Percentiles rank a stretch among this genome's conserved stretches.
phyloP scores from a whole-genome alignment of 2,329 filamentous ascomycete species.

The Harringtonia lauricola region DNA sequence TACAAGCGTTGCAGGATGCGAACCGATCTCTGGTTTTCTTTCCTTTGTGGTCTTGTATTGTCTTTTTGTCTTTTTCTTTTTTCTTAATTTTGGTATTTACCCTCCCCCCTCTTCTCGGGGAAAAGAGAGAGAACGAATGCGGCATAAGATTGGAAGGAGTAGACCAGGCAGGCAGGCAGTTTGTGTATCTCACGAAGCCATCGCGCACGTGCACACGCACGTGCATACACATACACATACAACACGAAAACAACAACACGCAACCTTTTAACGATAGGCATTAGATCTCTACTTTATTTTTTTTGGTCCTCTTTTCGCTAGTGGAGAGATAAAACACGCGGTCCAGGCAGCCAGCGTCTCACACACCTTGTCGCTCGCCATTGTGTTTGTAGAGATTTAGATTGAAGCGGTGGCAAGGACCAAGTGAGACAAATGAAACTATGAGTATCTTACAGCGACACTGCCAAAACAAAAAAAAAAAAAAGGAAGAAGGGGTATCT shows the following conservation, averaged over 20 bases:
- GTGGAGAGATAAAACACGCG: too few relatives aligned
- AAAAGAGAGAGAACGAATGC: too few relatives aligned
- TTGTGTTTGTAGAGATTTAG: too few relatives aligned
- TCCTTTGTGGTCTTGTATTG: neutral
- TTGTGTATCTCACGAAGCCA: too few relatives aligned
- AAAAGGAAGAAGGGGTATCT: conserved; percentile 1
- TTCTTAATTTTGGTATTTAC: neutral
- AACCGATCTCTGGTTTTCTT: neutral
- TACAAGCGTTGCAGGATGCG: neutral
- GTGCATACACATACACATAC: too few relatives aligned
- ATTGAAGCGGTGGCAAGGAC: too few relatives aligned
- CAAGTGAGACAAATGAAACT: too few relatives aligned
- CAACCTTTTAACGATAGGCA: neutral
- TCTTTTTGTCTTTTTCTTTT: neutral
- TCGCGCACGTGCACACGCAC: too few relatives aligned
- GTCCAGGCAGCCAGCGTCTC: neutral
- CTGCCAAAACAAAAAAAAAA: conserved; percentile 3
- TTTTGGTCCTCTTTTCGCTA: neutral
- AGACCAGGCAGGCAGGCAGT: too few relatives aligned
- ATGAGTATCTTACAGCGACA: too few relatives aligned
- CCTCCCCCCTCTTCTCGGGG: neutral
- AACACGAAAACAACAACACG: neutral
- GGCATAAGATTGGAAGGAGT: too few relatives aligned
- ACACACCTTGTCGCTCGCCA: neutral
- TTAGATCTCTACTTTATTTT: neutral